A percentile compares a stretch with the other conserved stretches of the same genome.
phyloP scores from a whole-genome alignment of 208 protist genomes.

The Wallacemonas collosoma region DNA sequence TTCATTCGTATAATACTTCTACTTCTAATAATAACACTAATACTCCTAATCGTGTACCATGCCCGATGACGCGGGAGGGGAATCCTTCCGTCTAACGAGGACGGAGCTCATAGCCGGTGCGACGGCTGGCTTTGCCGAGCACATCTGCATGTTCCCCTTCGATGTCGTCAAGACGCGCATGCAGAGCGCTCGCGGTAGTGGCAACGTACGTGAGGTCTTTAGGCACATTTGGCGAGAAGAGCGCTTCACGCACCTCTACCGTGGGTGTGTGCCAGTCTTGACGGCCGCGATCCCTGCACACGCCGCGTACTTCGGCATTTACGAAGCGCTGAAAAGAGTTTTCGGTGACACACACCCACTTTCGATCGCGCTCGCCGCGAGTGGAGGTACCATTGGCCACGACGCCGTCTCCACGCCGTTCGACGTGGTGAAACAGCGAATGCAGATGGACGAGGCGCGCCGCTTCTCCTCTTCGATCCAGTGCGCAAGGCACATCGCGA shows the following conservation, averaged over 20 bases:
- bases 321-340: conserved; percentile 87
- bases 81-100: conserved; percentile 40
- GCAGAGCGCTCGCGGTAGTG: conserved; percentile 43
- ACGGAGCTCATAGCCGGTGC: conserved; percentile 77
- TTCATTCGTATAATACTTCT: no score
- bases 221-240: conserved; percentile 46
- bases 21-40: no score
- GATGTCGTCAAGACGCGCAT: conserved; percentile 94
- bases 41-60: no score
- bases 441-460: conserved; percentile 85
- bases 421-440: conserved; percentile 95
- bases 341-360: conserved; percentile 51
- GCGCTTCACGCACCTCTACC: conserved; percentile 74
- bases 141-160: conserved; percentile 94
- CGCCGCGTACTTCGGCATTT: conserved; percentile 91
- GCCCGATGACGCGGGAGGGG: conserved; percentile 1
- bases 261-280: conserved; percentile 80
- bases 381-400: conserved; percentile 81
- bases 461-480: conserved; percentile 52
- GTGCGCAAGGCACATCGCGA: conserved; percentile 49
- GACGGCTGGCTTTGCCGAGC: conserved; percentile 87
- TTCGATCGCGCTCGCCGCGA: conserved; percentile 51
- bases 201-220: conserved; percentile 27
- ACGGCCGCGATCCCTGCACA: conserved; percentile 91
- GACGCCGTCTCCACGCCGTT: conserved; percentile 93